Conservation (phyloP, 768 basidiomycete genomes). For the Russula abietina region DNA sequence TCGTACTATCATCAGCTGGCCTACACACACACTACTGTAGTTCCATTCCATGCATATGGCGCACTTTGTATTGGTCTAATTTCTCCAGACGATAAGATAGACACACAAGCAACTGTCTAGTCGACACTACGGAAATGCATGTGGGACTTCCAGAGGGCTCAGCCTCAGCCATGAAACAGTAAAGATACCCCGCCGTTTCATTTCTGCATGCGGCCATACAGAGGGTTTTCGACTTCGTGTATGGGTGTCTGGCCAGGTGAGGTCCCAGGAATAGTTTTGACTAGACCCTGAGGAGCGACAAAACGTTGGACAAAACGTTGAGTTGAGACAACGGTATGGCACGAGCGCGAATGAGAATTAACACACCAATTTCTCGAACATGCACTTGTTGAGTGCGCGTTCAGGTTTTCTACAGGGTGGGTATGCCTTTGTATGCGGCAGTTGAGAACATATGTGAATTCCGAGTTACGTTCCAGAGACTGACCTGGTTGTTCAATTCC, state of each 20-base stretch:
- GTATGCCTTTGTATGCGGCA: slow-evolving; percentile 56
- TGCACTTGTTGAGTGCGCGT: slow-evolving; percentile 82
- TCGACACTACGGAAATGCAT: slow-evolving; percentile 2
- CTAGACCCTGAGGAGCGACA: slow-evolving; percentile 57
- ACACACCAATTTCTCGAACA: slow-evolving; percentile 93
- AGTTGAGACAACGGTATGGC: background rate
- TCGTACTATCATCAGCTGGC: background rate
- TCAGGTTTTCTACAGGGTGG: slow-evolving; percentile 86
- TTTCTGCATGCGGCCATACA: slow-evolving; percentile 83
- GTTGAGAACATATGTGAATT: background rate
- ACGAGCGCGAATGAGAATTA: background rate
- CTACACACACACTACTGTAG: background rate
- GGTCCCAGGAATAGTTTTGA: slow-evolving; percentile 86
- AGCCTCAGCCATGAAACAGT: background rate
- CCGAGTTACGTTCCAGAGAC: slow-evolving; percentile 29
- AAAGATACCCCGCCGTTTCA: slow-evolving; percentile 31
- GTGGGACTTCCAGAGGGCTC: background rate
- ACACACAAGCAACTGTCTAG: slow-evolving; percentile 9
- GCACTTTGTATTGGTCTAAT: slow-evolving; percentile 3
- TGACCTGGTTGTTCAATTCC: slow-evolving; percentile 89
- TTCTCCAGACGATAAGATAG: background rate
- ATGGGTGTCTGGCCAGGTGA: slow-evolving; percentile 76
- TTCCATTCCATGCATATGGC: background rate
- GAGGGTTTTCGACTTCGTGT: slow-evolving; percentile 82
- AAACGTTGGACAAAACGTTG: too few species aligned